Base-by-base conservation (phyloP, 2,329 filamentous ascomycete species). In the Xylaria digitata region DNA sequence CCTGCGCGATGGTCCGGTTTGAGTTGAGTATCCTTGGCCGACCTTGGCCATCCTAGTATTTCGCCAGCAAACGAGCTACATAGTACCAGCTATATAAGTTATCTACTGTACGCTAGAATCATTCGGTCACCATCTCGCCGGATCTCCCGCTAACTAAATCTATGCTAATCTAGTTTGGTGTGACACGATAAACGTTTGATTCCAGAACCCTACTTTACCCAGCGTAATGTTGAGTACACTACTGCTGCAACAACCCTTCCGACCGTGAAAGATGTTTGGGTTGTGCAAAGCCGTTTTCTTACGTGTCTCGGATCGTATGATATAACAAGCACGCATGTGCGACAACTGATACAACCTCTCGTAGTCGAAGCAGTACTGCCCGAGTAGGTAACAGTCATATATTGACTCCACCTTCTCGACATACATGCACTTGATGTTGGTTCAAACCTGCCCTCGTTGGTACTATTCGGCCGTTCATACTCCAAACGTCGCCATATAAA, bases 81-180 rank as follows among this genome's bases (percentile, higher is more conserved):
- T n/a, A n/a, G n/a, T n/a, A n/a, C n/a, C n/a, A n/a, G n/a, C n/a
- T n/a, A n/a, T n/a, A n/a, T n/a, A 61, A 40, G 30, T 42, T 46
- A n/a, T 34, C 43, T 26, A 46, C 32, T 21, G 19, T 52, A 45
- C 8, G 8, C 9, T 54, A 32, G 26, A 21, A 48, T 21, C 34
- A 37, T 40, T 37, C 40, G 37, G 46, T 58, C 5, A 45, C 53
- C 54, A 54, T 59, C 32, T 30, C 54, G 54, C 54, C 49, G 48
- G 21, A 59, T 63, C 54, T 13, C 52, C 21, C 48, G 53, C 64
- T 59, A 63, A 62, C 26, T 26, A 26, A 26, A 26, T 26, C 26
- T 26, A 26, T 26, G 26, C 26, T 26, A 26, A 45, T 63, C 42
- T 21, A 43, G 37, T 40, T 26, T 26, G 4, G 40, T 23, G 37